Evolutionary conservation across 2,329 filamentous ascomycete genomes (phyloP), one percentile per base, ranked within the genome.

Genomic region (Ophiocordyceps australis): DNA sequence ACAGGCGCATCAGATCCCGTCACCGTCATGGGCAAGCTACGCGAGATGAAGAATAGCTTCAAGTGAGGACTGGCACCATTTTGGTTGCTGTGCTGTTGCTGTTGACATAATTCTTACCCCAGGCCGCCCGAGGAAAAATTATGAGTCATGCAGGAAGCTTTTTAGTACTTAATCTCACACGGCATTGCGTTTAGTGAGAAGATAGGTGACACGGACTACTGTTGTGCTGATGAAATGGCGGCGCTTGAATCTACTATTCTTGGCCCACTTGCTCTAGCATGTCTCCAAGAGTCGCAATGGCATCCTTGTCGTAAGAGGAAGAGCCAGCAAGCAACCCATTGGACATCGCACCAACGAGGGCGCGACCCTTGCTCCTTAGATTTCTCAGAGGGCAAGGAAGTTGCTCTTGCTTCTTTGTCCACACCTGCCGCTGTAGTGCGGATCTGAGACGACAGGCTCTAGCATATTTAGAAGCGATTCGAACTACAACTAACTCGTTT

Each of bases 21-120:
- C 3, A 71, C 78, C 25, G 83, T 94, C 11, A 93, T 98, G 79
- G 65, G 64, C 17, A 74, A 74, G 40, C 55, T 95, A 41, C 65
- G 89, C 28, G 80, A 91, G 51, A 74, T 92, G 75, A 98, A 95
- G 71, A 85, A 91, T 45, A 67, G 60, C 49, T 70, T 70, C 49
- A 65, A 63, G 56, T 68, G 55, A 66, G 60, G 55, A 24, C 20
- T 6, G 8, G 6, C 22, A 9, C 9, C 13, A 12, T 13, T n/a
- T 12, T 11, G 6, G 15, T 11, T 8, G 14, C 9, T 5, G 5
- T 4, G 5, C 11, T 14, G 17, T 16, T 12, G 14, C 11, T n/a
- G 14, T 12, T 11, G 14, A 21, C 3, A 14, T 6, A 9, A 24
- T 10, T 9, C 20, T 9, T 9, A 23, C 20, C 17, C n/a, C 18